Evolutionary conservation across 2,329 filamentous ascomycete species (phyloP).

Genomic region (Diaporthe caulivora): DNA sequence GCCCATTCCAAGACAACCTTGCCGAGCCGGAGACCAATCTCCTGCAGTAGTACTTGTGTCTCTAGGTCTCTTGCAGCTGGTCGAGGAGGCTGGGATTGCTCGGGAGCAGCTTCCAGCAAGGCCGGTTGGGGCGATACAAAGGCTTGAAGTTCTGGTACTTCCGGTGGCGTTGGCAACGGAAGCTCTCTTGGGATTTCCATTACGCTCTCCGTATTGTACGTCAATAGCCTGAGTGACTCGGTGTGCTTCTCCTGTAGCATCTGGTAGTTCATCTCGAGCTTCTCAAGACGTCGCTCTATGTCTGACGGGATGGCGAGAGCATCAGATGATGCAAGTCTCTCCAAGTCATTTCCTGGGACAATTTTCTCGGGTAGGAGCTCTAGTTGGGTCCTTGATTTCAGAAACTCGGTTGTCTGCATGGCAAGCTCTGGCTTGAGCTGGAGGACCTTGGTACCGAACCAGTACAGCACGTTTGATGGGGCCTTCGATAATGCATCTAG

Average conservation of each 20-base stretch:
- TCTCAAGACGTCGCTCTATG: slow-evolving; percentile 37
- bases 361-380: background rate
- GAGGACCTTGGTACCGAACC: slow-evolving; percentile 37
- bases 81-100: background rate
- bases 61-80: slow-evolving; percentile 7
- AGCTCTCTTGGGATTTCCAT: slow-evolving; percentile 4
- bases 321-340: background rate
- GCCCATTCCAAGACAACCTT: slow-evolving; percentile 38
- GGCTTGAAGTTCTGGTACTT: background rate
- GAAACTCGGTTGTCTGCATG: slow-evolving; percentile 35
- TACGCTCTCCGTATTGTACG: background rate
- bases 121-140: background rate
- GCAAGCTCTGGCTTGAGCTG: slow-evolving; percentile 32
- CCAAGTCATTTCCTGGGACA: no score
- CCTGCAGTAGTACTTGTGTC: slow-evolving; percentile 23
- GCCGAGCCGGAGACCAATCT: slow-evolving; percentile 36
- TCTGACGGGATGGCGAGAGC: background rate
- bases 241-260: slow-evolving; percentile 33
- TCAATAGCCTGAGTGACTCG: slow-evolving; percentile 26
- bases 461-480: slow-evolving; percentile 35
- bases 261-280: slow-evolving; percentile 35
- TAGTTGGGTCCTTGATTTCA: slow-evolving; percentile 34
- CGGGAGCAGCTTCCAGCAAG: background rate
- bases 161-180: background rate
- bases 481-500: slow-evolving; percentile 33